Percentiles rank a stretch among this genome's conserved stretches.
These are phyloP conservation scores for Talaromyces sp. DNA, from an alignment of 2,329 filamentous ascomycete genomes.

Conservation along the genomic window DNA sequence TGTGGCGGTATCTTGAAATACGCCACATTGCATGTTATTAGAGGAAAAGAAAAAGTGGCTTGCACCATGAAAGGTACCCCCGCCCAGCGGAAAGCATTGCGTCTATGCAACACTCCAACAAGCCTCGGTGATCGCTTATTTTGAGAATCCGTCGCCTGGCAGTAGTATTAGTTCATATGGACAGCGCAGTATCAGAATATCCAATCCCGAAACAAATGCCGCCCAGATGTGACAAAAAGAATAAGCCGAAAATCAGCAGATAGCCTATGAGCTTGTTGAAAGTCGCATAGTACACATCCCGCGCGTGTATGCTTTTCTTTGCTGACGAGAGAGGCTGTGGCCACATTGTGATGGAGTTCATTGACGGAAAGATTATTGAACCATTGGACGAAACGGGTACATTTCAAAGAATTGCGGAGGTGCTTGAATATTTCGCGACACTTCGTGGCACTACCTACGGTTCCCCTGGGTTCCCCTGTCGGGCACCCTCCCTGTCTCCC, in stretches of 20 bases:
- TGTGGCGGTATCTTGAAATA: background rate
- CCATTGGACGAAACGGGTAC: background rate
- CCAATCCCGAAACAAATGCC: background rate
- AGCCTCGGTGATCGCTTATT: background rate
- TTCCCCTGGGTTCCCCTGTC: background rate
- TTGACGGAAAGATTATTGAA: background rate
- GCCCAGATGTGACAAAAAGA: background rate
- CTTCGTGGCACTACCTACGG: background rate
- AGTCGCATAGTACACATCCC: background rate
- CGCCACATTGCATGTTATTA: background rate
- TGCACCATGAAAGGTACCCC: background rate
- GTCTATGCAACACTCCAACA: background rate
- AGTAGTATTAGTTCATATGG: background rate
- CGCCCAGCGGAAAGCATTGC: background rate
- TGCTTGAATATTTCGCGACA: background rate
- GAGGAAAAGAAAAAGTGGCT: background rate
- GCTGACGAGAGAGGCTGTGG: background rate
- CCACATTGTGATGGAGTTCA: conserved; percentile 4
- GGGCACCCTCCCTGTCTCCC: background rate
- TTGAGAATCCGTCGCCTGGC: background rate
- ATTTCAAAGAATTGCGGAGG: background rate
- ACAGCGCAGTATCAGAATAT: background rate
- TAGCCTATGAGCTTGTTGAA: background rate
- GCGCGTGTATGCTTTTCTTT: background rate
- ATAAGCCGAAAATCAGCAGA: conserved; percentile 1